A percentile compares a stretch with the other conserved stretches of the same genome.
phyloP scores from a whole-genome alignment of 129 eudicot genomes.

The Dittrichia graveolens region DNA sequence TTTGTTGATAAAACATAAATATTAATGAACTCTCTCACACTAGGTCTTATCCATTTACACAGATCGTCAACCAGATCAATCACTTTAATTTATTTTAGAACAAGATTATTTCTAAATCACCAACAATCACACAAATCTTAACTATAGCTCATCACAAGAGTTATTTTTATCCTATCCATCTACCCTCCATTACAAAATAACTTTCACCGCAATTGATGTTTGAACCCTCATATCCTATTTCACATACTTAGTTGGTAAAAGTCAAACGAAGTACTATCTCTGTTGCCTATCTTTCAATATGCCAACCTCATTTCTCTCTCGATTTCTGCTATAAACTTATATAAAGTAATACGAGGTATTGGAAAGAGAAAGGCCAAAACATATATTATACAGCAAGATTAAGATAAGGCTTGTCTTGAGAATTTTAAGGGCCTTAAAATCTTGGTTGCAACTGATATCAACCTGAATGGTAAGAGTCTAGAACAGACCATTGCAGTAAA shows the following conservation, averaged over 20 bases:
- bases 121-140: background rate
- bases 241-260: background rate
- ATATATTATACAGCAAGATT: constrained; percentile 3
- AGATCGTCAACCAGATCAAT: background rate
- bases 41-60: background rate
- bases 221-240: background rate
- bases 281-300: background rate
- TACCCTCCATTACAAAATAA: background rate
- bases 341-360: background rate
- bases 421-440: constrained; percentile 32
- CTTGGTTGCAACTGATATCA: constrained; percentile 45
- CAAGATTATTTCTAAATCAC: background rate
- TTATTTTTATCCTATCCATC: background rate
- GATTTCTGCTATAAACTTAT: background rate
- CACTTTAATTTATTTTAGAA: background rate
- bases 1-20: constrained; percentile 11
- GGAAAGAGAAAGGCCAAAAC: constrained; percentile 6
- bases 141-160: background rate
- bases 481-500: constrained; percentile 98
- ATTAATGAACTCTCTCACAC: background rate
- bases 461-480: constrained; percentile 75
- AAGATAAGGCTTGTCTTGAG: constrained; percentile 20
- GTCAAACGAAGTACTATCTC: no score
- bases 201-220: background rate
- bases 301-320: background rate